Conservation (phyloP, 768 basidiomycete species). For the Austroboletus festivus region DNA sequence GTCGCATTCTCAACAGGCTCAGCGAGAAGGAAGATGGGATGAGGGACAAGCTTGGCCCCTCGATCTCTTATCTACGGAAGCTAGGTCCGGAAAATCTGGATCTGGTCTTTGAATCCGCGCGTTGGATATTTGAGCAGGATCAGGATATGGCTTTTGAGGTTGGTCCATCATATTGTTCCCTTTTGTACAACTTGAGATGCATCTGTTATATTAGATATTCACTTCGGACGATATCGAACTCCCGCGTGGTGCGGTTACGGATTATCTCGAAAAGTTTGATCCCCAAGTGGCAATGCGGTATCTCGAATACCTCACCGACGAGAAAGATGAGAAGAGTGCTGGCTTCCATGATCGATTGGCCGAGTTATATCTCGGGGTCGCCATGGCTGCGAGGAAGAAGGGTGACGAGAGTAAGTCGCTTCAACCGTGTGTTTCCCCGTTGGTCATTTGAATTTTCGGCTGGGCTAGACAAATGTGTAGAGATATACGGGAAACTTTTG, state of each 20-base stretch:
- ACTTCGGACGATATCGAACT: slow-evolving; percentile 93
- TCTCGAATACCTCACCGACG: slow-evolving; percentile 80
- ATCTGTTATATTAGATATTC: slow-evolving; percentile 68
- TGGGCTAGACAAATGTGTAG: slow-evolving; percentile 42
- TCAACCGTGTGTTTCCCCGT: neutral
- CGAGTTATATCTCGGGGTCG: slow-evolving; percentile 78
- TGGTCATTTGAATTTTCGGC: neutral
- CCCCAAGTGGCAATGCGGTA: slow-evolving; percentile 70
- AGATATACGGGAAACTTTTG: slow-evolving; percentile 68
- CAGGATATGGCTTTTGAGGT: slow-evolving; percentile 76
- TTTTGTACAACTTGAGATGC: neutral
- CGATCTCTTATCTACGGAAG: slow-evolving; percentile 87
- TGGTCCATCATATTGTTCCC: neutral
- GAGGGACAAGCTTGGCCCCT: slow-evolving; percentile 77
- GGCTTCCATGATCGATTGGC: slow-evolving; percentile 87
- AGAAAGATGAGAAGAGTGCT: slow-evolving; percentile 62
- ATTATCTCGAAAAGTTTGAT: slow-evolving; percentile 73
- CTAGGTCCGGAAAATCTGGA: slow-evolving; percentile 78
- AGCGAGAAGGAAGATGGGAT: slow-evolving; percentile 74
- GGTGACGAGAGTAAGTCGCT: slow-evolving; percentile 52
- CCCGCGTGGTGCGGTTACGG: slow-evolving; percentile 70
- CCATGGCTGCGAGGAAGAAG: slow-evolving; percentile 52
- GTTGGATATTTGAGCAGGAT: slow-evolving; percentile 83
- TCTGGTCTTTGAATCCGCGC: slow-evolving; percentile 76
- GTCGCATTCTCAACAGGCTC: slow-evolving; percentile 46